Base-by-base conservation (phyloP, 2,329 filamentous ascomycete genomes). In the Thielaviopsis ethacetica region DNA sequence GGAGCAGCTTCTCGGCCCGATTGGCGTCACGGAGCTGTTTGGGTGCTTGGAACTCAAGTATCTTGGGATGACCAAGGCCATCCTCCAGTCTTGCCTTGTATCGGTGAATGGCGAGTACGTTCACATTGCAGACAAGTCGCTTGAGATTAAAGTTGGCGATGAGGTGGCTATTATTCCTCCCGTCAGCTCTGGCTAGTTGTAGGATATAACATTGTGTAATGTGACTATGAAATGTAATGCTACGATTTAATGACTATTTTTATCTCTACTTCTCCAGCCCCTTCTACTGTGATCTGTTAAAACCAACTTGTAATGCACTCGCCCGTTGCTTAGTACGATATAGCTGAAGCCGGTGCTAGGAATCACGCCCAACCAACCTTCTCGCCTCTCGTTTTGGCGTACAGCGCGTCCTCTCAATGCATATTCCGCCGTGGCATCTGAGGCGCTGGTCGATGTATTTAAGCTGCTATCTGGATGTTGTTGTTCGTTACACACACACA, bases 161-260 rank as follows among this genome's bases (percentile, higher is more conserved):
- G 89, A 94, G 72, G 87, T 94, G 59, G 89, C 86, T 50, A 85
- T 94, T 41, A 91, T 94, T 60, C 88, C 89, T 38, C 88, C 89
- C 10, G 89, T 94, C 64, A 94, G 88, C 74, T 90, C 88, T 44
- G 88, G 88, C 4, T 93, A 70, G 77, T 51, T 34, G 10, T 34
- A 19, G 27, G 15, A 12, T 51, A 50, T 54, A 6, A 55, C 26
- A 41, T 26, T 53, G 30, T 34, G 53, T n/a, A 44, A 26, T 49
- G n/a, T 22, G 17, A 44, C 24, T n/a, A 44, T n/a, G 15, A 17
- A 44, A n/a, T 53, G 30, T 47, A 52, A 53, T 21, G 17, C 41
- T 58, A 51, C 26, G 49, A 44, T 54, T 53, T 13, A 19, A 38
- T 49, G 26, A 47, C 38, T 19, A 26, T 24, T 27, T 19, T 27